Conservation (phyloP, 208 protist genomes). For the Leishmania turanica region DNA sequence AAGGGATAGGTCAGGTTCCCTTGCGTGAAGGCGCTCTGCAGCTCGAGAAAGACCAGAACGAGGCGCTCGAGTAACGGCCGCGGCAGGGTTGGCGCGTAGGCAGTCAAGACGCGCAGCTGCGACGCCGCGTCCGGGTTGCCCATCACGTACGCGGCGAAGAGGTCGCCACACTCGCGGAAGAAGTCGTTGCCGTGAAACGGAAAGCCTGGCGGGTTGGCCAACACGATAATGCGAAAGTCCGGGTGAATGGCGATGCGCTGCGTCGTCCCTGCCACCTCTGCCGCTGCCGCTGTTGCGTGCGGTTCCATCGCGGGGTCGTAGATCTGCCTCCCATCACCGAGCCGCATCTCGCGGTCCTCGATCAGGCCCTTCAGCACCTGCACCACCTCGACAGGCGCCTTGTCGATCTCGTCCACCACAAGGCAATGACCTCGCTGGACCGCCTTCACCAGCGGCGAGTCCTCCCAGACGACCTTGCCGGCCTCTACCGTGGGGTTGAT, state of each 20-base stretch:
- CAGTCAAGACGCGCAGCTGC: conserved; percentile 80
- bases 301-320: conserved; percentile 19
- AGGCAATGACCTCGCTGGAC: conserved; percentile 91
- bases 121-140: conserved; percentile 88
- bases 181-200: conserved; percentile 97
- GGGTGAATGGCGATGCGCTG: conserved; percentile 61
- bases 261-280: not conserved
- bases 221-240: conserved; percentile 87
- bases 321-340: conserved; percentile 82
- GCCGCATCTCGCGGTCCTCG: conserved; percentile 87
- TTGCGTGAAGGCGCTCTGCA: conserved; percentile 77
- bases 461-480: conserved; percentile 90
- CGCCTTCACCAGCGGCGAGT: conserved; percentile 94
- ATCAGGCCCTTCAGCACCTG: conserved; percentile 90
- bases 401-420: conserved; percentile 97
- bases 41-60: conserved; percentile 73
- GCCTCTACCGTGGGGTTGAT: conserved; percentile 86
- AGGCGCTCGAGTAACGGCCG: conserved; percentile 55
- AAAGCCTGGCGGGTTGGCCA: conserved; percentile 92
- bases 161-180: conserved; percentile 91
- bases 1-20: conserved; percentile 92
- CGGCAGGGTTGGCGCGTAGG: conserved; percentile 75
- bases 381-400: conserved; percentile 94
- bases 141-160: conserved; percentile 92
- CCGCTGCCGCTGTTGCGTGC: not conserved